Percentiles rank a stretch among this genome's conserved stretches.
These are phyloP conservation scores for Coniochaeta sp. DNA, from an alignment of 2,329 filamentous ascomycete species.

Conservation along the genomic window DNA sequence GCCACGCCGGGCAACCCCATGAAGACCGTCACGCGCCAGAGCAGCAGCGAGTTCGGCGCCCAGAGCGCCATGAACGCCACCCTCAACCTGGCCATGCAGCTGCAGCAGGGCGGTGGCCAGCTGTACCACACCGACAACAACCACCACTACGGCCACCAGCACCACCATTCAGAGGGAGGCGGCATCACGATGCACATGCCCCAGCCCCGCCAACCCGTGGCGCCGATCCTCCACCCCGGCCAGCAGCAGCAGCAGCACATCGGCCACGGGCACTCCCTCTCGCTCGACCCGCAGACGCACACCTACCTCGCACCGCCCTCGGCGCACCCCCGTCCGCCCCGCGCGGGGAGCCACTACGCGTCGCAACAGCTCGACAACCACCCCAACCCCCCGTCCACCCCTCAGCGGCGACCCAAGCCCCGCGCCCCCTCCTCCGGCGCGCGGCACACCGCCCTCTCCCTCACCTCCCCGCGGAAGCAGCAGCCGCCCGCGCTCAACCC, in stretches of 20 bases:
- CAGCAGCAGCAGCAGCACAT: slow-evolving; percentile 28
- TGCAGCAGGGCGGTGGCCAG: slow-evolving; percentile 30
- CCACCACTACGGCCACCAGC: slow-evolving; percentile 2
- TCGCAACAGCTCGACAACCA: too few relatives aligned
- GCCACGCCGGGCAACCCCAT: not conserved
- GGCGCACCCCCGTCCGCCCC: slow-evolving; percentile 1
- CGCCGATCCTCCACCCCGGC: slow-evolving; percentile 22
- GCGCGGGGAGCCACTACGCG: slow-evolving; percentile 7
- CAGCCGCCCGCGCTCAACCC: too few relatives aligned
- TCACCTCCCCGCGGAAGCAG: slow-evolving; percentile 32
- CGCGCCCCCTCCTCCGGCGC: slow-evolving; percentile 48
- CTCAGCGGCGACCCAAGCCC: slow-evolving; percentile 37
- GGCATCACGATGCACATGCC: slow-evolving; percentile 50
- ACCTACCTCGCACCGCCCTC: slow-evolving; percentile 5
- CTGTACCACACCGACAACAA: slow-evolving; percentile 6
- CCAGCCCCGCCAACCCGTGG: slow-evolving; percentile 30
- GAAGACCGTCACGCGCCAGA: not conserved
- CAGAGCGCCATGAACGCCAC: slow-evolving; percentile 22
- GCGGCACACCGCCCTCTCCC: slow-evolving; percentile 27
- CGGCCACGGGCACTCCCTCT: slow-evolving; percentile 45
- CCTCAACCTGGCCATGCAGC: slow-evolving; percentile 32
- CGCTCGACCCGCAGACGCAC: slow-evolving; percentile 21
- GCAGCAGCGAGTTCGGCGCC: not conserved
- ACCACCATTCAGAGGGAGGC: slow-evolving; percentile 1
- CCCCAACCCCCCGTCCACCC: slow-evolving; percentile 7